Evolutionary conservation across 345 rosid species (phyloP), one percentile per base, ranked within the genome.

Genomic region (Noccaea caerulescens): DNA sequence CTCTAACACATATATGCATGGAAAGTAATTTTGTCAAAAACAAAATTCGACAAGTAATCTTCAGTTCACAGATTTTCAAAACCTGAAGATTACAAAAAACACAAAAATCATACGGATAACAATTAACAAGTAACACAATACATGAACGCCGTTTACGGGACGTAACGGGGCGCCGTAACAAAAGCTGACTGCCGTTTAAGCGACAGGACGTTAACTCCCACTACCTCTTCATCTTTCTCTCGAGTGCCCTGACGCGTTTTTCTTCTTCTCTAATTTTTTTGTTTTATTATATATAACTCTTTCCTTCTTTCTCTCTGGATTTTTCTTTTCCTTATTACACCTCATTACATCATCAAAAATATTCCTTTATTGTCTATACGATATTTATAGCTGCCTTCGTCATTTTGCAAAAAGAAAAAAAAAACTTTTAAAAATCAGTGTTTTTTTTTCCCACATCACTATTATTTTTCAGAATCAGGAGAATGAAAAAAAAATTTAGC

Each of bases 231-330:
- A 8, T 44, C 75, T 61, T 36, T 55, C 64, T 54, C 74, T 61
- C 66, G 58, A 75, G 79, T 75, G 79, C 65, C 65, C 75, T 62
- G 53, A 75, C 79, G 79, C 75, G 74, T 62, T 75, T 16, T 75
- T 68, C 58, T 45, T n/a, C 61, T 50, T 44, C 30, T 27, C 30
- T 27, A 27, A 2, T 27, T 27, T 27, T 27, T 27, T 27, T 27
- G 30, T 27, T 27, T 27, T 27, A 20, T 20, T 20, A 20, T 27
- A 0, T 27, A 27, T 27, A 3, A 27, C 30, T 27, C 30, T 57
- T 47, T 66, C 20, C 20, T 46, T 20, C 7, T 37, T 27, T 49
- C 66, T 65, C 58, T 72, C 51, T 54, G 42, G 6, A 27, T 37
- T 58, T 65, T 58, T 72, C 18, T 34, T 47, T 20, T 44, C 10